Conservation (phyloP, 345 rosid species). For the Aethionema arabicum region DNA sequence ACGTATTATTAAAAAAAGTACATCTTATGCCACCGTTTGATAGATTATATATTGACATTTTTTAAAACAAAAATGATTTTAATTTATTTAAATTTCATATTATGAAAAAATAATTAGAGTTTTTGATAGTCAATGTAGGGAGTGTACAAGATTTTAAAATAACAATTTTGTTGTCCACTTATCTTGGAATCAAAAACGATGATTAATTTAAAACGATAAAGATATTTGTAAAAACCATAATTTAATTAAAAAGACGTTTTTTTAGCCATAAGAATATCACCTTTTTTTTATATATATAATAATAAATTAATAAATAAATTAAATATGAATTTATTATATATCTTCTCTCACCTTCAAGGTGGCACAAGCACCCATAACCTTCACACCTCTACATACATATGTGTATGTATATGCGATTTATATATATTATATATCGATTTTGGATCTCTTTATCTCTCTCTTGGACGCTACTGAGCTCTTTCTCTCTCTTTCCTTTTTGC, state of each 20-base stretch:
- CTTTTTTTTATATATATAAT: background rate
- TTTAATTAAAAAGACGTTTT: slow-evolving; percentile 29
- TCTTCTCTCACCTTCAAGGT: slow-evolving; percentile 29
- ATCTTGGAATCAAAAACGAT: slow-evolving; percentile 34
- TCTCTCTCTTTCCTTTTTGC: slow-evolving; percentile 5
- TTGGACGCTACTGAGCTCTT: slow-evolving; percentile 33
- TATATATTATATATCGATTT: slow-evolving; percentile 25
- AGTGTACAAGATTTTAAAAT: slow-evolving; percentile 1
- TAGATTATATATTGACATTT: too few species aligned
- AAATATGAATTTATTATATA: background rate
- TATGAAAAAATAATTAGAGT: too few species aligned
- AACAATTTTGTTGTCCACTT: slow-evolving; percentile 30
- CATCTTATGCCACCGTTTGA: too few species aligned
- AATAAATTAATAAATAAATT: too few species aligned
- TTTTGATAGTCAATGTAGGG: background rate
- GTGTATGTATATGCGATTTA: slow-evolving; percentile 20
- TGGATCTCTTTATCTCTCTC: slow-evolving; percentile 35
- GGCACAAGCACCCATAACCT: slow-evolving; percentile 42
- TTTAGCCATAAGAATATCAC: slow-evolving; percentile 9
- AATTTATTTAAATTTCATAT: too few species aligned
- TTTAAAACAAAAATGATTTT: too few species aligned
- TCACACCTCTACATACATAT: slow-evolving; percentile 22
- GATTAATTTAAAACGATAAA: slow-evolving; percentile 7
- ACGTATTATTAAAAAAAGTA: too few species aligned
- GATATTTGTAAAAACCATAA: slow-evolving; percentile 20